A percentile compares a stretch with the other conserved stretches of the same genome.
Conservation (phyloP, 306 rosid species). For the Corylus heterophylla region DNA sequence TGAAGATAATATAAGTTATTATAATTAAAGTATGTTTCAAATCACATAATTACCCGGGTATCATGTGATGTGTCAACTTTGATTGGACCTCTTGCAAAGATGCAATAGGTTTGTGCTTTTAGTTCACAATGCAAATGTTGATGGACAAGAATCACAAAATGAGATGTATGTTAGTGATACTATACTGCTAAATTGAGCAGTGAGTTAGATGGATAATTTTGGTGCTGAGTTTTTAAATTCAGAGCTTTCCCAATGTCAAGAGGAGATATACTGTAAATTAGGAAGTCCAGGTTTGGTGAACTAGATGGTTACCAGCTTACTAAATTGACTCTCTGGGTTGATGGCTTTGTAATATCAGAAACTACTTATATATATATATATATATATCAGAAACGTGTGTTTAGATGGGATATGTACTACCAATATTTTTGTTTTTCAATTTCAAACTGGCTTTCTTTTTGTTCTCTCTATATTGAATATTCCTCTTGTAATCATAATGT, state of each 20-base stretch:
- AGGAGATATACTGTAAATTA: neutral
- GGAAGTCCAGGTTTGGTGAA: neutral
- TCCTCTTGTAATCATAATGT: neutral
- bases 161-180: neutral
- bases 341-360: too few relatives aligned
- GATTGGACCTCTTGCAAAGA: neutral
- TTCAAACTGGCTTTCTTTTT: neutral
- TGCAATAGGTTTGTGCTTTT: neutral
- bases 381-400: too few relatives aligned
- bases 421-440: neutral
- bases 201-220: too few relatives aligned
- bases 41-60: neutral
- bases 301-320: neutral
- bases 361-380: too few relatives aligned
- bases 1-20: neutral
- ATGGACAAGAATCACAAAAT: too few relatives aligned
- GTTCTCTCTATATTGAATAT: neutral
- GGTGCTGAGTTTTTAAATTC: neutral
- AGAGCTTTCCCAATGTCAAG: neutral
- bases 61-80: neutral
- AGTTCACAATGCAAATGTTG: neutral
- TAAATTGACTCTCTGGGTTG: neutral
- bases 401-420: too few relatives aligned
- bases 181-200: too few relatives aligned
- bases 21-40: neutral